Evolutionary conservation across 495 filamentous ascomycete genomes (phyloP).

Genomic region (Aspergillus campestris): DNA sequence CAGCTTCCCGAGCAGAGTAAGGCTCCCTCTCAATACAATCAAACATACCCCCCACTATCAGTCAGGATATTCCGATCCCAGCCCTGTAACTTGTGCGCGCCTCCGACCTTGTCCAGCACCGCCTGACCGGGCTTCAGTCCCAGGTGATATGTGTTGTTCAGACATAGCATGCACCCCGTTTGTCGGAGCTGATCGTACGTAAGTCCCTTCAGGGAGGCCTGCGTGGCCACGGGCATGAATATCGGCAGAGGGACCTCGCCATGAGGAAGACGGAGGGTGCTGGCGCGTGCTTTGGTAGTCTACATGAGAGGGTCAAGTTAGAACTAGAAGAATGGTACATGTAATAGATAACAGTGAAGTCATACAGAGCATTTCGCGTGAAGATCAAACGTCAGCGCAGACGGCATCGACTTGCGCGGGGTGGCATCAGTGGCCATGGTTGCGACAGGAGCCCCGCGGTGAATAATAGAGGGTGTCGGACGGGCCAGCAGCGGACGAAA

Average conservation of each 20-base stretch:
- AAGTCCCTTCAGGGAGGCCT: slow-evolving; percentile 89
- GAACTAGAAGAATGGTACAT: not conserved
- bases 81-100: slow-evolving; percentile 87
- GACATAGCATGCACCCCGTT: slow-evolving; percentile 80
- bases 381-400: slow-evolving; percentile 75
- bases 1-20: not conserved
- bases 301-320: slow-evolving; percentile 22
- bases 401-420: slow-evolving; percentile 46
- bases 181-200: slow-evolving; percentile 86
- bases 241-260: slow-evolving; percentile 82
- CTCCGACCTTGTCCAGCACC: slow-evolving; percentile 75
- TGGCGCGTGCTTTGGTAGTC: slow-evolving; percentile 94
- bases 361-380: slow-evolving; percentile 73
- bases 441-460: slow-evolving; percentile 11
- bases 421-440: slow-evolving; percentile 31
- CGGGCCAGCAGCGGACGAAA: not conserved
- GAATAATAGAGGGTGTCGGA: not conserved
- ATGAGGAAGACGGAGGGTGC: slow-evolving; percentile 81
- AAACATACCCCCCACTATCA: slow-evolving; percentile 87
- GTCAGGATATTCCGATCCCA: slow-evolving; percentile 95
- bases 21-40: not conserved
- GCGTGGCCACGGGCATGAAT: slow-evolving; percentile 99
- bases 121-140: slow-evolving; percentile 90
- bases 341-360: slow-evolving; percentile 1
- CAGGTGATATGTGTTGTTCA: slow-evolving; percentile 97